Base-by-base conservation (phyloP, 139 green algal species). In the Volvox africanus region DNA sequence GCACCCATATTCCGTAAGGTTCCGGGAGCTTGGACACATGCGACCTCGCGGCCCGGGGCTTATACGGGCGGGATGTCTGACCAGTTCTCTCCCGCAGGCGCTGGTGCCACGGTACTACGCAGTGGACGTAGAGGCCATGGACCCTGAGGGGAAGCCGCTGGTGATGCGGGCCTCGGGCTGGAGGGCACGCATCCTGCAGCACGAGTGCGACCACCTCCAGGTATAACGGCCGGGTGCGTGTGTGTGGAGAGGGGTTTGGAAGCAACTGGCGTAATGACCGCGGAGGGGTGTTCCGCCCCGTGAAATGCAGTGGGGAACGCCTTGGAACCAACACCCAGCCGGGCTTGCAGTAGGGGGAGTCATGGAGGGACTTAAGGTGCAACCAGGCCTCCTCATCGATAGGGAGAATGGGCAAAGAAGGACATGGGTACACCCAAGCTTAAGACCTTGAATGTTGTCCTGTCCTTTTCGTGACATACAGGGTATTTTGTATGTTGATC, bases 171-270 rank as follows among this genome's bases (percentile, higher is more conserved):
- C 91, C 1, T 24, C 19, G 14, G 82, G 65, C 28, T 99, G 95
- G 80, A 81, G 94, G 28, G 97, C 98, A 11, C 93, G 98, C 32
- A 98, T 99, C 35, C 99, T 99, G 92, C 98, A 99, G 94, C 98
- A 99, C 93, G 98, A 99, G 93, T 99, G 96, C 75, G 98, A 99
- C 94, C 98, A 99, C 90, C 91, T 99, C 35, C 95, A 99, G 95
- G 96, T 95, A 16, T 3, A 28, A 73, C 21, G 21, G 65, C 65
- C 2, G 65, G 3, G 65, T 28, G 65, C 11, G 65, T 30, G 79
- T 9, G 79, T 13, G 32, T 61, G 79, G 9, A 13, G 37, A n/a
- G 19, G 36, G 37, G 35, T 67, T 14, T 35, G 6, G 18, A 26
- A 35, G 79, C 37, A 35, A 28, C 32, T 20, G 79, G 14, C 14